A percentile compares a stretch with the other conserved stretches of the same genome.
Evolutionary conservation across 108 stramenopile genomes (phyloP).

Genomic region (Bacterosira constricta): DNA sequence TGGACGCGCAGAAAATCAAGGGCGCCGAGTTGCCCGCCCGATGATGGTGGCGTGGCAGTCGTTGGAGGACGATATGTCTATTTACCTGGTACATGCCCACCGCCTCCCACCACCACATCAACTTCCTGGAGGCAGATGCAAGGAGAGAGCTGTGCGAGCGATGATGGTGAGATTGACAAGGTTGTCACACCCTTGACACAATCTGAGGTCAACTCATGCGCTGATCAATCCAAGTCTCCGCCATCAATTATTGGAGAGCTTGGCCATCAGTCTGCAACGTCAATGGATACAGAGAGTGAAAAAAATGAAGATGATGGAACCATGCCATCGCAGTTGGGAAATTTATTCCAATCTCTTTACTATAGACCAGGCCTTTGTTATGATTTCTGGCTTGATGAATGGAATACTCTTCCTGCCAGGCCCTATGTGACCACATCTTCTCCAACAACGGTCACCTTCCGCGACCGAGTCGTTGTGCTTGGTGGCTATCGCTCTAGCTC

Average conservation of each 20-base stretch:
- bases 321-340: not conserved
- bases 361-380: slow-evolving; percentile 33
- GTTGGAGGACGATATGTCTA: slow-evolving; percentile 24
- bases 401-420: slow-evolving; percentile 18
- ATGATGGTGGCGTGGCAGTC: slow-evolving; percentile 38
- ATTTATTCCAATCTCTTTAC: slow-evolving; percentile 11
- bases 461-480: slow-evolving; percentile 22
- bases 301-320: slow-evolving; percentile 1
- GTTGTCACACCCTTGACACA: slow-evolving; percentile 14
- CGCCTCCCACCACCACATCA: too few relatives aligned
- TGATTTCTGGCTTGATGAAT: slow-evolving; percentile 16
- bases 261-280: not conserved
- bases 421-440: slow-evolving; percentile 35
- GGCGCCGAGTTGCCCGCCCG: slow-evolving; percentile 32
- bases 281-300: slow-evolving; percentile 15
- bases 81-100: slow-evolving; percentile 31
- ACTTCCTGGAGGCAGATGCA: not conserved
- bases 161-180: slow-evolving; percentile 4
- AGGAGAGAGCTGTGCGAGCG: not conserved
- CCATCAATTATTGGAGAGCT: not conserved
- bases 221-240: not conserved
- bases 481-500: slow-evolving; percentile 41
- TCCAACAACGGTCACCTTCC: slow-evolving; percentile 26
- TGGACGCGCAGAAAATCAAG: slow-evolving; percentile 23
- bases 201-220: slow-evolving; percentile 13